Conservation (phyloP, 495 filamentous ascomycete genomes). For the Neurospora sp. region DNA sequence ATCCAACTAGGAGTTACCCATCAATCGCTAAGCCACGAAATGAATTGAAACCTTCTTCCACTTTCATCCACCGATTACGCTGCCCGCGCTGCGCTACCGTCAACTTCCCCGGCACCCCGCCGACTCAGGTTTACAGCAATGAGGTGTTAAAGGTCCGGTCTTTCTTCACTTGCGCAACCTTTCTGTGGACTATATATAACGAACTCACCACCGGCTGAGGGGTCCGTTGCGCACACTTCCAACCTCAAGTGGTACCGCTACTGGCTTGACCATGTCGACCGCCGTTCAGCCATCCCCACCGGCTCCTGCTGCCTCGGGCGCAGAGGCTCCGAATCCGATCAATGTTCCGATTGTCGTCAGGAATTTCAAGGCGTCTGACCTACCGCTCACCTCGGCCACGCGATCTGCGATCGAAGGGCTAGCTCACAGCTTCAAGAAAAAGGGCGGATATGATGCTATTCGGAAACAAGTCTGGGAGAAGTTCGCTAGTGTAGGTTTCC, state of each 20-base stretch:
- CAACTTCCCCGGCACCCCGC: neutral
- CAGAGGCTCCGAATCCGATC: neutral
- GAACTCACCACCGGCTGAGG: neutral
- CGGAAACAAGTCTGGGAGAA: constrained; percentile 74
- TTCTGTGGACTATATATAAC: neutral
- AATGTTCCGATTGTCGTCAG: constrained; percentile 30
- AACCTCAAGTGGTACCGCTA: neutral
- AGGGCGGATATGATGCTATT: constrained; percentile 77
- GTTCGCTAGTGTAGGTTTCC: constrained; percentile 54
- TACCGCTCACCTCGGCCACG: constrained; percentile 64
- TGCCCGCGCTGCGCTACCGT: neutral
- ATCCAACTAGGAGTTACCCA: neutral
- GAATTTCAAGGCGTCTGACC: constrained; percentile 77
- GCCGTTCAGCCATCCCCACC: neutral
- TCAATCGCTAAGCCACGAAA: neutral
- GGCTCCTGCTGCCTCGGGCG: neutral
- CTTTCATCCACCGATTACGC: neutral
- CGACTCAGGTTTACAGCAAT: neutral
- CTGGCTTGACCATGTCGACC: constrained; percentile 9
- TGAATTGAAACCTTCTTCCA: neutral
- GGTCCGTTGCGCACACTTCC: neutral
- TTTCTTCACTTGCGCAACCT: neutral
- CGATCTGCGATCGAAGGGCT: constrained; percentile 67
- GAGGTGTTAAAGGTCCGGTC: neutral
- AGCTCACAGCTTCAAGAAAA: constrained; percentile 79